phyloP scores from a whole-genome alignment of 805 yeast genomes.

The Lipomyces anomalus region DNA sequence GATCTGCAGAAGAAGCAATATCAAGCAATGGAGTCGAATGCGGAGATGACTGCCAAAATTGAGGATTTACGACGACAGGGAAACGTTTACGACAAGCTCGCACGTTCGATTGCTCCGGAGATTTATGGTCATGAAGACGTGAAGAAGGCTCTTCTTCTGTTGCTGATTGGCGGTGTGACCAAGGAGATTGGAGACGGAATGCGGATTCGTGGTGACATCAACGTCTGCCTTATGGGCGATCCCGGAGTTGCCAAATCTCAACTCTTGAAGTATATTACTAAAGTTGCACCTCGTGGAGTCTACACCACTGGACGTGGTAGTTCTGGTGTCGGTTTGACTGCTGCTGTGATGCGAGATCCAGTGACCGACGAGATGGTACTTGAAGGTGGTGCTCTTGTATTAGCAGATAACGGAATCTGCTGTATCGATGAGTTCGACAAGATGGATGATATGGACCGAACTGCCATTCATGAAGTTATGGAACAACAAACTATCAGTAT shows the following conservation, averaged over 20 bases:
- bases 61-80: constrained; percentile 53
- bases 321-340: constrained; percentile 97
- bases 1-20: constrained; percentile 86
- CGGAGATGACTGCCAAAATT: constrained; percentile 53
- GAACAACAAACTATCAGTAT: constrained; percentile 98
- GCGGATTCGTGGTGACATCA: constrained; percentile 95
- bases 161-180: constrained; percentile 92
- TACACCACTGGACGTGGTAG: constrained; percentile 98
- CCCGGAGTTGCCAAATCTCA: constrained; percentile 99
- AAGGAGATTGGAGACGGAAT: constrained; percentile 94
- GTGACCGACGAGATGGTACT: constrained; percentile 98
- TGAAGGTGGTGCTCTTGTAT: constrained; percentile 96
- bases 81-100: constrained; percentile 69
- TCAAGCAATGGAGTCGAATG: constrained; percentile 54
- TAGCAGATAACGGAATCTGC: constrained; percentile 96
- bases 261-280: constrained; percentile 79
- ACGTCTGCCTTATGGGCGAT: constrained; percentile 95
- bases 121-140: constrained; percentile 92
- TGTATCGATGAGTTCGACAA: constrained; percentile 99
- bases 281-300: constrained; percentile 92
- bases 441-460: constrained; percentile 95
- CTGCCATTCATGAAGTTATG: constrained; percentile 99
- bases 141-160: constrained; percentile 77
- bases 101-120: constrained; percentile 94
- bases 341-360: constrained; percentile 98